These are phyloP conservation scores for Baorangia bicolor DNA, from an alignment of 768 basidiomycete species.

Conservation along the genomic window DNA sequence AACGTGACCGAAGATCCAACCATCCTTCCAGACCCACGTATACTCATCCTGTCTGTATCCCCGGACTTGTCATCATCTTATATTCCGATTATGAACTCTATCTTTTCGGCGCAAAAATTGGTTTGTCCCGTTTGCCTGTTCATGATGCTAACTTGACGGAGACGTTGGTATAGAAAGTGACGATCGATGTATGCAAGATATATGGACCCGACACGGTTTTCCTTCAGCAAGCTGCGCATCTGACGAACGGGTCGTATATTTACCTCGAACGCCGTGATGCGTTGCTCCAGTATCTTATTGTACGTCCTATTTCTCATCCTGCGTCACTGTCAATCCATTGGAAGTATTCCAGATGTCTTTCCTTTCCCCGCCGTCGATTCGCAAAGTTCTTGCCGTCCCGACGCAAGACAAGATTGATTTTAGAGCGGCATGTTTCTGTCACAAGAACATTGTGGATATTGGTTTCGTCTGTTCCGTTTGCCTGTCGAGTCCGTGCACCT, in stretches of 20 bases:
- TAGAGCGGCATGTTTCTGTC: conserved; percentile 97
- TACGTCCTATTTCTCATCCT: conserved; percentile 30
- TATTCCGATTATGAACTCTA: conserved; percentile 98
- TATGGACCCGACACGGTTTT: conserved; percentile 90
- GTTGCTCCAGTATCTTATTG: conserved; percentile 90
- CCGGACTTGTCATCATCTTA: conserved; percentile 88
- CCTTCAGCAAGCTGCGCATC: conserved; percentile 93
- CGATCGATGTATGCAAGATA: conserved; percentile 94
- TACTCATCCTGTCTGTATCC: conserved; percentile 85
- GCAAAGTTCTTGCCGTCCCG: conserved; percentile 77
- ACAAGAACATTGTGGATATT: conserved; percentile 93
- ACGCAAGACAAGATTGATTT: conserved; percentile 96
- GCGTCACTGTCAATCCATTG: conserved; percentile 1
- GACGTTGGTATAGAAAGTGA: conserved; percentile 68
- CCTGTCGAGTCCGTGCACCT: conserved; percentile 72
- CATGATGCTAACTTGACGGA: conserved; percentile 25
- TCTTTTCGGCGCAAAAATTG: conserved; percentile 97
- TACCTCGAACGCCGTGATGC: conserved; percentile 77
- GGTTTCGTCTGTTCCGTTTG: conserved; percentile 99
- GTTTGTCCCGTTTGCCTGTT: conserved; percentile 42
- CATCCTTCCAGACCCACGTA: conserved; percentile 49
- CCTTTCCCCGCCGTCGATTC: conserved; percentile 66
- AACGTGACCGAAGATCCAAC: conserved; percentile 33
- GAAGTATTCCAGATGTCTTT: conserved; percentile 72
- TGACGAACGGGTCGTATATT: conserved; percentile 94